Base-by-base conservation (phyloP, 1,284 basidiomycete species). In the Ceratobasidium sp. region DNA sequence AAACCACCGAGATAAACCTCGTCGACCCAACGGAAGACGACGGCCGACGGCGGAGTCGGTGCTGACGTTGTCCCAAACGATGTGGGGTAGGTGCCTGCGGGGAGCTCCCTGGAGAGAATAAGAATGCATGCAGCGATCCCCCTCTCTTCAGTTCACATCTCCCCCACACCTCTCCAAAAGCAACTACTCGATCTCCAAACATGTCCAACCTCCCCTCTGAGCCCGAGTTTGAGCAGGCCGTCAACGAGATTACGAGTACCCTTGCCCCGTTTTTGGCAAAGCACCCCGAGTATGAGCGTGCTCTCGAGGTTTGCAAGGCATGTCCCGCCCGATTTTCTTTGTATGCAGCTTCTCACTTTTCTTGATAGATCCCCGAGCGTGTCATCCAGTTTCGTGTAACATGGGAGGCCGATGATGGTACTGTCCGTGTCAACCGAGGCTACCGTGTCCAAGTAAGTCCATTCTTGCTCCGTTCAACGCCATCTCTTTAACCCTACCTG, bases 321-420 rank as follows among this genome's bases (percentile, higher is more conserved):
- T 55, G 79, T 27, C 27, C 3, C 35, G 35, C 33, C n/a, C 27
- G 33, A 6, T 23, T 3, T 14, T 30, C 20, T 14, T 5, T 55
- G 41, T 27, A 48, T 46, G 23, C 69, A 74, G 80, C 79, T 64
- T 70, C 79, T 74, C 30, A 30, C 27, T 16, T 1, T 30, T 14
- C 27, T 27, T 48, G 7, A 20, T 89, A 91, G 83, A 87, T 94
- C 82, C 93, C 93, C 57, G 93, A 94, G 86, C 91, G 93, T 81
- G 84, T 94, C 83, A 87, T 94, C 81, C 92, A 93, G 84, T 93
- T 93, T 89, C 90, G 92, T 81, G 92, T 95, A 71, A 88, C 90
- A 80, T 94, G 93, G 93, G 93, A 95, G 84, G 90, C 92, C 82
- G 93, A 94, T 84, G 86, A 91, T 79, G 91, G 90, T 67, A 82